Conservation (phyloP, 108 stramenopile species). For the Cyclotella kingstonii region DNA sequence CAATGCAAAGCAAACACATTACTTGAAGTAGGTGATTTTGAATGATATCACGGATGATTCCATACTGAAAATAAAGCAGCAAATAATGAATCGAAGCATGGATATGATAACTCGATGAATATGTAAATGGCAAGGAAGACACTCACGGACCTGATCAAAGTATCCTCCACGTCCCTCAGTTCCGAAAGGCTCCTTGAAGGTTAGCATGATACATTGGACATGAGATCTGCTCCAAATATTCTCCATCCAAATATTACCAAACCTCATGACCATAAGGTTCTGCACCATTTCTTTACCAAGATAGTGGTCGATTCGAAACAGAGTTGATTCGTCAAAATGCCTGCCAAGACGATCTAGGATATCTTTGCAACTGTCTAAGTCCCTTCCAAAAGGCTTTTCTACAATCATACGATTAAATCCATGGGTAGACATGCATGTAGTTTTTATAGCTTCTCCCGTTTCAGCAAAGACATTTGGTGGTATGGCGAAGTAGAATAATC, state of each 20-base stretch:
- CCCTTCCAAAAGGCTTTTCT: conserved; percentile 98
- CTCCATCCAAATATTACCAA: conserved; percentile 92
- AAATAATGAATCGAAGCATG: conserved; percentile 3
- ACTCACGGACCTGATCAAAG: conserved; percentile 63
- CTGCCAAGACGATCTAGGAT: conserved; percentile 31
- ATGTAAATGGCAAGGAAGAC: neutral
- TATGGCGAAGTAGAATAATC: conserved; percentile 97
- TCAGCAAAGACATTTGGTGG: conserved; percentile 95
- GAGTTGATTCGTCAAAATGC: conserved; percentile 83
- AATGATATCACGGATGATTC: conserved; percentile 93
- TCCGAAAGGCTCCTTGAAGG: conserved; percentile 87
- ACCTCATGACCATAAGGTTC: conserved; percentile 89
- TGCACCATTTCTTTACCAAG: conserved; percentile 99
- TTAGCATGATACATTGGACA: conserved; percentile 74
- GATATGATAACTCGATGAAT: neutral
- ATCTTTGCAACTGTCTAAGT: conserved; percentile 79
- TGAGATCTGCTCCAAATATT: conserved; percentile 78
- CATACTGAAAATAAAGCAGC: conserved; percentile 45
- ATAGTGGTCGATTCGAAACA: conserved; percentile 99
- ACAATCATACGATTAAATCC: conserved; percentile 94
- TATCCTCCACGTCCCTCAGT: conserved; percentile 95
- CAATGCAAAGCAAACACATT: conserved; percentile 81
- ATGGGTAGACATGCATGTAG: conserved; percentile 60
- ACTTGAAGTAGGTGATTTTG: conserved; percentile 96
- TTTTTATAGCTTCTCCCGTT: conserved; percentile 76